These are phyloP conservation scores for Populus euphratica DNA, from an alignment of 345 rosid genomes.

Conservation along the genomic window DNA sequence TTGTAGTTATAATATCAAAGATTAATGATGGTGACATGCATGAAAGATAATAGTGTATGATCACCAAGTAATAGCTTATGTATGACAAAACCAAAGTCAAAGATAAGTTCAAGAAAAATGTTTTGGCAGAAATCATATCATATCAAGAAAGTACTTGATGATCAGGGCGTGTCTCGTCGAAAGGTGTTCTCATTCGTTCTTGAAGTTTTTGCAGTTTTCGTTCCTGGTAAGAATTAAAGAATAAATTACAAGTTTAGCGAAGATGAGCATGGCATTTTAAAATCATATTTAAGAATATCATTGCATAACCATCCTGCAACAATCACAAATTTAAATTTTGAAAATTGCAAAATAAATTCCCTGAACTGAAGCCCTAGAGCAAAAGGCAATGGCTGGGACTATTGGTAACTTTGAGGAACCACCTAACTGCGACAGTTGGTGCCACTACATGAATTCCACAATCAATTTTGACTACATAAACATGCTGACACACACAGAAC, in stretches of 20 bases:
- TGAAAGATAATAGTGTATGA: not conserved
- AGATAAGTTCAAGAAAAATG: not conserved
- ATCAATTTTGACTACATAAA: not conserved
- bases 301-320: not conserved
- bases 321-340: not conserved
- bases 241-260: not conserved
- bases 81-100: not conserved
- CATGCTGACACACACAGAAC: not conserved
- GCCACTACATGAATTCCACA: not conserved
- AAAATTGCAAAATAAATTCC: not conserved
- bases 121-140: not conserved
- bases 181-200: conserved; percentile 66
- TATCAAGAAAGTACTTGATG: conserved; percentile 60
- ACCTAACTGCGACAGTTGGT: not conserved
- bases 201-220: conserved; percentile 73
- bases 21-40: not conserved
- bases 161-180: conserved; percentile 76
- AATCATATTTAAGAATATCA: not conserved
- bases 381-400: not conserved
- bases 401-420: not conserved
- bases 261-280: not conserved
- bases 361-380: not conserved
- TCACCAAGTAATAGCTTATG: not conserved
- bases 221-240: conserved; percentile 44
- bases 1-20: not conserved